Conservation (phyloP, 2,329 filamentous ascomycete genomes). For the Clonostachys rhizophaga region DNA sequence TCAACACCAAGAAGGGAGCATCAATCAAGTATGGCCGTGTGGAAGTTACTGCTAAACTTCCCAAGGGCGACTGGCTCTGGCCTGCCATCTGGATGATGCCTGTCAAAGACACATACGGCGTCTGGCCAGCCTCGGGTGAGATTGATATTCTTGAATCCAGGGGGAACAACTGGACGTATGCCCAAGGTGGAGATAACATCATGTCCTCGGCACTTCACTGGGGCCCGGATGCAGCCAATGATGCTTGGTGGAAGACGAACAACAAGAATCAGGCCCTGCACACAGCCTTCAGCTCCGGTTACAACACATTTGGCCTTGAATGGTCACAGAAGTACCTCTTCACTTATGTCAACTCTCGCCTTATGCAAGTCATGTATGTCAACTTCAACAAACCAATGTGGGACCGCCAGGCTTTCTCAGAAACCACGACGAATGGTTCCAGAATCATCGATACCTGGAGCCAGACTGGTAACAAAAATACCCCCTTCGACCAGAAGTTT, state of each 20-base stretch:
- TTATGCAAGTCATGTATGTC: conserved; percentile 76
- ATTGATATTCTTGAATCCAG: conserved; percentile 80
- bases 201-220: conserved; percentile 77
- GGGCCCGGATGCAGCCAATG: conserved; percentile 67
- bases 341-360: conserved; percentile 76
- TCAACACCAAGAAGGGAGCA: conserved; percentile 68
- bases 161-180: conserved; percentile 76
- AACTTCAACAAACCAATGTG: conserved; percentile 68
- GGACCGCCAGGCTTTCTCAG: conserved; percentile 63
- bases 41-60: conserved; percentile 73
- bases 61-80: conserved; percentile 82
- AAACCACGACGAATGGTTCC: conserved; percentile 60
- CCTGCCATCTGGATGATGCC: conserved; percentile 92
- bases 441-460: conserved; percentile 60
- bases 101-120: conserved; percentile 64
- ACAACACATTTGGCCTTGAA: conserved; percentile 77
- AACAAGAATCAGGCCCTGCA: conserved; percentile 71
- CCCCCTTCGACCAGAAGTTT: conserved; percentile 73
- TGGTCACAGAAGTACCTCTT: conserved; percentile 88
- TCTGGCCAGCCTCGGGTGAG: conserved; percentile 76
- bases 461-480: conserved; percentile 52
- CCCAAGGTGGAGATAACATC: conserved; percentile 76
- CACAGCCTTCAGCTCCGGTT: conserved; percentile 64
- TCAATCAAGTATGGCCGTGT: conserved; percentile 77
- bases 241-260: conserved; percentile 82